Conservation (phyloP, 2,329 filamentous ascomycete species). For the Ramichloridium luteum region DNA sequence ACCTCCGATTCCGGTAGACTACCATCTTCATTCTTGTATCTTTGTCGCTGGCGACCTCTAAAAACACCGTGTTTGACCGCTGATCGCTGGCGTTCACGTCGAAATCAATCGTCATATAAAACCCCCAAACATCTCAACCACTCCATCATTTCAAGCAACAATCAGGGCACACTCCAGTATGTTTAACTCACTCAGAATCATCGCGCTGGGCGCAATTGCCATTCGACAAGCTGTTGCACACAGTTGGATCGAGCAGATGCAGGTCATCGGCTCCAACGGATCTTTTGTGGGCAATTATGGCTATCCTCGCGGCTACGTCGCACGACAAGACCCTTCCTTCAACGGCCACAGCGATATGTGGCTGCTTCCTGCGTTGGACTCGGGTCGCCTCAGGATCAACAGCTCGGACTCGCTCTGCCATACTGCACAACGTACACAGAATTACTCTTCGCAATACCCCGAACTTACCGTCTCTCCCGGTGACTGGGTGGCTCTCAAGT, state of each 20-base stretch:
- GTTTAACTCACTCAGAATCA: too few species aligned
- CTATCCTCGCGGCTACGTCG: constrained; percentile 59
- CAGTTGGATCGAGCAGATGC: constrained; percentile 71
- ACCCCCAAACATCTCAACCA: too few species aligned
- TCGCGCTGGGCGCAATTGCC: constrained; percentile 17
- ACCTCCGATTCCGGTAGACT: too few species aligned
- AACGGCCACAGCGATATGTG: constrained; percentile 48
- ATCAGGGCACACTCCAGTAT: too few species aligned
- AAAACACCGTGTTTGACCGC: too few species aligned
- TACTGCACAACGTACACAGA: constrained; percentile 46
- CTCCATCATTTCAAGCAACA: neutral
- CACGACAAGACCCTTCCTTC: constrained; percentile 45
- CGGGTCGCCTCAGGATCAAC: constrained; percentile 37
- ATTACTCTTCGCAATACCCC: constrained; percentile 43
- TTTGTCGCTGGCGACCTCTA: too few species aligned
- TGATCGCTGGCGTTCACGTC: too few species aligned
- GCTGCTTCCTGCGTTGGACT: constrained; percentile 44
- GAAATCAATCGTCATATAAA: too few species aligned
- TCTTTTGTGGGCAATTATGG: constrained; percentile 59
- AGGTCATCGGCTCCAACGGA: constrained; percentile 59
- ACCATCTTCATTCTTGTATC: too few species aligned
- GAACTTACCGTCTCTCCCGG: constrained; percentile 46
- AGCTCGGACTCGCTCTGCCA: constrained; percentile 50
- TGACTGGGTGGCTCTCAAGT: constrained; percentile 36
- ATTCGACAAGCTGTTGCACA: constrained; percentile 41